phyloP scores from a whole-genome alignment of 2,329 filamentous ascomycete species.

The Phyllosticta citrichinensis region DNA sequence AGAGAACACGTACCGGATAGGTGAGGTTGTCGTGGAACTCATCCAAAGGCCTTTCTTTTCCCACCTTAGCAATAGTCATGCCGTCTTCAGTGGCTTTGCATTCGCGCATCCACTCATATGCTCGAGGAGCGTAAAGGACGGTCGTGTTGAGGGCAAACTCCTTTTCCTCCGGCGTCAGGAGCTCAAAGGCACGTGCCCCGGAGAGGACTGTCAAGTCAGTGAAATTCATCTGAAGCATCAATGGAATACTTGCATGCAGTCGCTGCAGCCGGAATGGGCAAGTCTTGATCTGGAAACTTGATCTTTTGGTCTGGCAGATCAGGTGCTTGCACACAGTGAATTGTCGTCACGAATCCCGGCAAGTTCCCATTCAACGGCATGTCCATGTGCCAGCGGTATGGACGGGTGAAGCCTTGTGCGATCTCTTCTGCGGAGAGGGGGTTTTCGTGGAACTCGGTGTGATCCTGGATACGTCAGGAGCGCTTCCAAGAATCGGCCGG shows the following conservation, averaged over 20 bases:
- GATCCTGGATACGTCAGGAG: constrained; percentile 4
- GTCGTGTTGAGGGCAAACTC: constrained; percentile 19
- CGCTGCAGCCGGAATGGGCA: constrained; percentile 15
- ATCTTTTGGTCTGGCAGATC: constrained; percentile 17
- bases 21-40: constrained; percentile 17
- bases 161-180: constrained; percentile 17
- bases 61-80: constrained; percentile 16
- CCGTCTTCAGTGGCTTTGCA: constrained; percentile 23
- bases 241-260: constrained; percentile 15
- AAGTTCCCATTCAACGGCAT: constrained; percentile 20
- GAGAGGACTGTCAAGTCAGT: constrained; percentile 16
- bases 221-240: not conserved
- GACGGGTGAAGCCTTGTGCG: constrained; percentile 16
- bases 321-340: constrained; percentile 17
- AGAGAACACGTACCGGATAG: constrained; percentile 14
- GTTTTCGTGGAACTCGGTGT: constrained; percentile 23
- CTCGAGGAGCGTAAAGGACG: constrained; percentile 19
- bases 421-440: constrained; percentile 14
- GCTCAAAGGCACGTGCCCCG: constrained; percentile 17
- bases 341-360: constrained; percentile 19
- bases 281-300: constrained; percentile 13
- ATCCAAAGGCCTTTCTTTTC: constrained; percentile 11
- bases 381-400: constrained; percentile 24
- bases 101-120: constrained; percentile 21
- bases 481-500: not conserved